A percentile compares a stretch with the other conserved stretches of the same genome.
These are phyloP conservation scores for Podila epicladia DNA, from an alignment of 192 early-diverging fungal species.

Conservation along the genomic window DNA sequence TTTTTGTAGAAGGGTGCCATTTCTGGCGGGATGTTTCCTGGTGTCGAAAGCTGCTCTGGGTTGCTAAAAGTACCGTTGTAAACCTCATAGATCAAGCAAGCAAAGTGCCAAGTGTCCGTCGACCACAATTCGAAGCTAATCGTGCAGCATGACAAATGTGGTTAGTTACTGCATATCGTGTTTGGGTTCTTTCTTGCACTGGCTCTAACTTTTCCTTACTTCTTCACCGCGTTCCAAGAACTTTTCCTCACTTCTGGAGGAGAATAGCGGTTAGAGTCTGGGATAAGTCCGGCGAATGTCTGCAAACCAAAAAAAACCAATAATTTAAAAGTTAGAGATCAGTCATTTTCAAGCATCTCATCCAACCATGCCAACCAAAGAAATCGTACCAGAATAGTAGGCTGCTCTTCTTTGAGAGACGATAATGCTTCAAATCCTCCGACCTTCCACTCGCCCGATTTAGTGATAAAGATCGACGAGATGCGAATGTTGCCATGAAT, in stretches of 20 bases:
- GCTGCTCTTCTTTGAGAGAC: conserved; percentile 74
- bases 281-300: conserved; percentile 71
- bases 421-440: conserved; percentile 88
- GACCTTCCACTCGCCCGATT: conserved; percentile 95
- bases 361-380: neutral
- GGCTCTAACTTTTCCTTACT: conserved; percentile 51
- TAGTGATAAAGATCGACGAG: conserved; percentile 85
- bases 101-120: conserved; percentile 87
- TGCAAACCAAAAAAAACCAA: conserved; percentile 8
- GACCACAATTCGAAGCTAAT: conserved; percentile 58
- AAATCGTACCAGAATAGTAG: conserved; percentile 63
- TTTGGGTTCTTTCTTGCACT: neutral
- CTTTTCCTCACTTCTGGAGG: conserved; percentile 77
- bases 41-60: conserved; percentile 57
- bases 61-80: conserved; percentile 74
- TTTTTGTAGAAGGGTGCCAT: conserved; percentile 70
- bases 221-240: conserved; percentile 67
- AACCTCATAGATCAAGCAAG: conserved; percentile 82
- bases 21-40: conserved; percentile 68
- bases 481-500: conserved; percentile 89
- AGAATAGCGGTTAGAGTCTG: conserved; percentile 73
- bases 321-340: conserved; percentile 19
- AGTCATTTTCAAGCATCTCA: too few species aligned
- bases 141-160: neutral
- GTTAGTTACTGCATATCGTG: neutral